Conservation (phyloP, 2,329 filamentous ascomycete genomes). For the Monosporascus sp. region DNA sequence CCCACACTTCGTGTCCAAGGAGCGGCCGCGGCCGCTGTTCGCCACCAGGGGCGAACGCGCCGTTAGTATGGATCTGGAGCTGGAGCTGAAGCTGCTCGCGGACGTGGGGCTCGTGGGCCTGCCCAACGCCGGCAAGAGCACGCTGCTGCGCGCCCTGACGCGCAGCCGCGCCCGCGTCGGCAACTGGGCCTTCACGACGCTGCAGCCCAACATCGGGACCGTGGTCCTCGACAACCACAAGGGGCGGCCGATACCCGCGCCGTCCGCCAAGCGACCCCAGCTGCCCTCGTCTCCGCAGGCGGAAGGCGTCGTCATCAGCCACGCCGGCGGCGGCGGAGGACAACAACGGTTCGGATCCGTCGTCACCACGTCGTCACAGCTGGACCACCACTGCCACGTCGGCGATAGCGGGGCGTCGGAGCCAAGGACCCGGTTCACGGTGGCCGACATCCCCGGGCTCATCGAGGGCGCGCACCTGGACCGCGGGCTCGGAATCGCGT, state of each 20-base stretch:
- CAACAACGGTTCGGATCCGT: slow-evolving; percentile 17
- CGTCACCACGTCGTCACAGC: slow-evolving; percentile 19
- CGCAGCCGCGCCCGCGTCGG: slow-evolving; percentile 87
- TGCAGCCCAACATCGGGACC: slow-evolving; percentile 92
- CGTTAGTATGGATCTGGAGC: slow-evolving; percentile 71
- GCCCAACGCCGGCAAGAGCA: slow-evolving; percentile 95
- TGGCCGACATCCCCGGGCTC: slow-evolving; percentile 92
- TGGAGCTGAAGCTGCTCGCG: slow-evolving; percentile 91
- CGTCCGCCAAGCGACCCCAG: slow-evolving; percentile 19
- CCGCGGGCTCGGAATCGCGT: slow-evolving; percentile 83
- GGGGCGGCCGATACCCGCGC: slow-evolving; percentile 57
- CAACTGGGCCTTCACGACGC: slow-evolving; percentile 93
- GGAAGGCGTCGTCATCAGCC: slow-evolving; percentile 27
- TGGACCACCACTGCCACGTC: slow-evolving; percentile 4
- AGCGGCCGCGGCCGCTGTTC: slow-evolving; percentile 74
- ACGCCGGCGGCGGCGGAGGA: slow-evolving; percentile 16
- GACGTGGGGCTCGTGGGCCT: slow-evolving; percentile 93
- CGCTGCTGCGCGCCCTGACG: slow-evolving; percentile 78
- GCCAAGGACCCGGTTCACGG: slow-evolving; percentile 75
- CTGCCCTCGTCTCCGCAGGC: no score
- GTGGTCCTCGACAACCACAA: slow-evolving; percentile 86
- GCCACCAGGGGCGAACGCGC: slow-evolving; percentile 82
- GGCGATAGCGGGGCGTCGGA: slow-evolving; percentile 13
- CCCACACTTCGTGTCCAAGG: slow-evolving; percentile 79
- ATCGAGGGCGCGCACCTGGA: slow-evolving; percentile 92